These are phyloP conservation scores for Fusarium decemcellulare DNA, from an alignment of 2,329 filamentous ascomycete genomes.

Conservation along the genomic window DNA sequence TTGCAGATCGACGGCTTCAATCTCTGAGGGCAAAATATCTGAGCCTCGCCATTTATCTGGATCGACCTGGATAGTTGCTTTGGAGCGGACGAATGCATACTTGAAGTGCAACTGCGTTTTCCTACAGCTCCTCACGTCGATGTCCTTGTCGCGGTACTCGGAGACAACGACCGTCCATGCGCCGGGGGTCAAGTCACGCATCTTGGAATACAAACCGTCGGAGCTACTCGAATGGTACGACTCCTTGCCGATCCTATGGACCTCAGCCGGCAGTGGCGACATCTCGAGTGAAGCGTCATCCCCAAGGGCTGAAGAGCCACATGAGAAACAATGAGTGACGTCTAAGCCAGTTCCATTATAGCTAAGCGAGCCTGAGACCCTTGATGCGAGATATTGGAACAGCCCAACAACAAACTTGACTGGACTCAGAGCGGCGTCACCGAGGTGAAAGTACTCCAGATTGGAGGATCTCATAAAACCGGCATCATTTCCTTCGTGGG, in stretches of 20 bases:
- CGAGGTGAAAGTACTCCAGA: slow-evolving; percentile 13
- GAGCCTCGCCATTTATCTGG: neutral
- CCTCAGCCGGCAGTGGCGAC: slow-evolving; percentile 15
- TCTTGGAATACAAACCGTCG: slow-evolving; percentile 3
- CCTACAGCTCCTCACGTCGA: neutral
- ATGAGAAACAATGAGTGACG: slow-evolving; percentile 11
- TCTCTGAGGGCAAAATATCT: neutral
- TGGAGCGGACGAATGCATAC: slow-evolving; percentile 21
- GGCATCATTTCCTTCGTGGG: neutral
- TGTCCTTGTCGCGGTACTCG: no score
- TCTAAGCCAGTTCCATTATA: slow-evolving; percentile 1
- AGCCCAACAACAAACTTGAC: slow-evolving; percentile 7
- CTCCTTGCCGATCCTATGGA: neutral
- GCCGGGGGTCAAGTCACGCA: slow-evolving; percentile 16
- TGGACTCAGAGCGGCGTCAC: slow-evolving; percentile 10
- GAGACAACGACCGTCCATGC: slow-evolving; percentile 17
- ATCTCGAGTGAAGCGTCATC: slow-evolving; percentile 10
- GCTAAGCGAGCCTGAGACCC: neutral
- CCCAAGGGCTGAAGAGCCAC: slow-evolving; percentile 14
- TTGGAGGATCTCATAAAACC: neutral
- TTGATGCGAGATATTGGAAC: slow-evolving; percentile 21
- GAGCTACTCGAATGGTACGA: neutral
- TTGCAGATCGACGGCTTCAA: slow-evolving; percentile 13
- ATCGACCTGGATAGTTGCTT: neutral
- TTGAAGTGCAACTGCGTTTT: neutral